Percentiles rank a stretch among this genome's conserved stretches.
phyloP scores from a whole-genome alignment of 2,329 filamentous ascomycete genomes.

The Fusarium sp. region DNA sequence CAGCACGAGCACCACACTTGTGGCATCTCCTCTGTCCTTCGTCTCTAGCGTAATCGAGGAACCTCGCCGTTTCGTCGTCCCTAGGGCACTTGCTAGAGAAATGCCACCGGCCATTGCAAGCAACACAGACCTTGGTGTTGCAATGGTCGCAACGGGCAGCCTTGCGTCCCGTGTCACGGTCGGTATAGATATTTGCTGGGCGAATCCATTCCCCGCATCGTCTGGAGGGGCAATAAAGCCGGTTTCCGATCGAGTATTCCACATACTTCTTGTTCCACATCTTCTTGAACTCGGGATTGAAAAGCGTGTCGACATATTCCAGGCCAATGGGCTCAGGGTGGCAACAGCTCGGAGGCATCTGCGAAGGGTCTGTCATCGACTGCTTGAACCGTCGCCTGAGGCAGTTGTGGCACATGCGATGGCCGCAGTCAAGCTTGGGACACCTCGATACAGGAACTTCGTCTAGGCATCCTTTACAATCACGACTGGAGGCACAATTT shows the following conservation, averaged over 20 bases:
- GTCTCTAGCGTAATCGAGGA: constrained; percentile 74
- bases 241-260: constrained; percentile 79
- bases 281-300: constrained; percentile 79
- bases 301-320: constrained; percentile 80
- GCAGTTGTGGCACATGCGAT: constrained; percentile 84
- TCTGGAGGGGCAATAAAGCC: constrained; percentile 80
- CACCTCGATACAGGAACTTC: constrained; percentile 73
- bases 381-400: constrained; percentile 80
- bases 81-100: constrained; percentile 75
- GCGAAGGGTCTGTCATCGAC: constrained; percentile 79
- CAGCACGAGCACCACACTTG: constrained; percentile 79
- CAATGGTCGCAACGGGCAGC: constrained; percentile 79
- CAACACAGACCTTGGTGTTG: constrained; percentile 78
- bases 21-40: constrained; percentile 82
- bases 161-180: constrained; percentile 68
- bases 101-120: constrained; percentile 83
- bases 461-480: constrained; percentile 80
- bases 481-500: constrained; percentile 61
- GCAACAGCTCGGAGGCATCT: constrained; percentile 90
- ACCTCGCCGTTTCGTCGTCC: constrained; percentile 73
- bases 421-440: constrained; percentile 80
- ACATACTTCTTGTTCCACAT: constrained; percentile 85
- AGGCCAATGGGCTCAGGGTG: constrained; percentile 78
- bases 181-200: constrained; percentile 73
- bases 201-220: constrained; percentile 85